Evolutionary conservation across 202 grass and related monocot species (phyloP), one percentile per base, ranked within the genome.

Genomic region (Carex sylvatica): DNA sequence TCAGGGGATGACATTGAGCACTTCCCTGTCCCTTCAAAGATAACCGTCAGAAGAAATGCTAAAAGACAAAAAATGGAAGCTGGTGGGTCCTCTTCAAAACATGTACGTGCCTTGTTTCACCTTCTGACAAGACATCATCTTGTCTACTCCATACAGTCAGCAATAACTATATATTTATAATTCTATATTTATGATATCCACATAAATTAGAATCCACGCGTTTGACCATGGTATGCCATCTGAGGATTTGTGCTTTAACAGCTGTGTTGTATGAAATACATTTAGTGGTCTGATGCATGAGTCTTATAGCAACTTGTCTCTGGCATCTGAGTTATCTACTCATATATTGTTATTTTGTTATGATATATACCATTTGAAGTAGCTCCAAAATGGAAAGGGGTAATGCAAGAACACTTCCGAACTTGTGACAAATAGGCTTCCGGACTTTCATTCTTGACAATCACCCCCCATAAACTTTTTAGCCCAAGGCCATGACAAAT

Each of bases 1-100:
- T 82, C 91, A 61, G 92, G 90, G 62, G 93, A 99, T 70, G 92
- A 98, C 69, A 86, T 92, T 6, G 96, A 96, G 40, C 96, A 99
- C 80, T 99, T 95, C 78, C 96, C 96, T 61, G 92, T 90, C 16
- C 93, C 96, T 84, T 93, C 93, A 60, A 94, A 76, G 61, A 93
- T 93, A 77, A 93, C 86, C 54, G 88, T 99, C 68, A 93, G 88
- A 81, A 93, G 85, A 84, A 88, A 67, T 68, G 23, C 56, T 84
- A 84, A 84, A 84, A 86, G 77, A 83, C 86, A 83, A 86, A 78
- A 24, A 51, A 90, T 93, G 82, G 96, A 93, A 26, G 84, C 6
- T 8, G 92, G 86, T 65, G 91, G 93, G 82, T 87, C 91, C 82
- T 93, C 96, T 75, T 70, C 80, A 84, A 91, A 93, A 89, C 88